A percentile compares a stretch with the other conserved stretches of the same genome.
These are phyloP conservation scores for Argentina anserina DNA, from an alignment of 306 rosid genomes.

Conservation along the genomic window DNA sequence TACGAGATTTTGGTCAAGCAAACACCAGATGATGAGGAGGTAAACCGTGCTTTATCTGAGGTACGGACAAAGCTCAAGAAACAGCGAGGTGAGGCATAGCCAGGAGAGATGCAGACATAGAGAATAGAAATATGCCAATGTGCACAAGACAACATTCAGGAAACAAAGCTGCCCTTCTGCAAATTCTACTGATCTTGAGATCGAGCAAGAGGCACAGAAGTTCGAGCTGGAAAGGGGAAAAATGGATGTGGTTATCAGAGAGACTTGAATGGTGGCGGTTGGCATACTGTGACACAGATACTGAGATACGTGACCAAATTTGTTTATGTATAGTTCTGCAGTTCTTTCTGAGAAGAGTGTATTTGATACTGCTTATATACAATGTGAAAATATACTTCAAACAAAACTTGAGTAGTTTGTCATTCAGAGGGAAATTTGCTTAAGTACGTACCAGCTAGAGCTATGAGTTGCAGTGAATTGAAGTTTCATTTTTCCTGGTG, in stretches of 20 bases:
- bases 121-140: constrained; percentile 3
- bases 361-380: constrained; percentile 1
- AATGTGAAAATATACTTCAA: not conserved
- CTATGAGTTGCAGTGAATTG: not conserved
- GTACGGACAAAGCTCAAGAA: constrained; percentile 44
- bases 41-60: constrained; percentile 42
- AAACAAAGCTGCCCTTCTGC: constrained; percentile 3
- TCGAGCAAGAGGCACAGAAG: constrained; percentile 7
- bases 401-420: not conserved
- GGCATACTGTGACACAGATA: not conserved
- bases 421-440: not conserved
- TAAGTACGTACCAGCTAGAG: not conserved
- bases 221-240: not conserved
- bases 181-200: not conserved
- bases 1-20: constrained; percentile 53
- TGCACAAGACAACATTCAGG: not conserved
- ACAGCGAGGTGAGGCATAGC: constrained; percentile 27
- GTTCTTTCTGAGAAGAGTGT: constrained; percentile 10
- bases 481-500: not conserved
- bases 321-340: not conserved
- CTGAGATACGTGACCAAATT: not conserved
- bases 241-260: not conserved
- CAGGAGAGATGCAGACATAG: constrained; percentile 2
- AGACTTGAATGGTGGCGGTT: constrained; percentile 5
- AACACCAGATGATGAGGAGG: constrained; percentile 54